Percentiles rank a stretch among this genome's conserved stretches.
Conservation (phyloP, 139 green algal species). For the Gonium pectorale region DNA sequence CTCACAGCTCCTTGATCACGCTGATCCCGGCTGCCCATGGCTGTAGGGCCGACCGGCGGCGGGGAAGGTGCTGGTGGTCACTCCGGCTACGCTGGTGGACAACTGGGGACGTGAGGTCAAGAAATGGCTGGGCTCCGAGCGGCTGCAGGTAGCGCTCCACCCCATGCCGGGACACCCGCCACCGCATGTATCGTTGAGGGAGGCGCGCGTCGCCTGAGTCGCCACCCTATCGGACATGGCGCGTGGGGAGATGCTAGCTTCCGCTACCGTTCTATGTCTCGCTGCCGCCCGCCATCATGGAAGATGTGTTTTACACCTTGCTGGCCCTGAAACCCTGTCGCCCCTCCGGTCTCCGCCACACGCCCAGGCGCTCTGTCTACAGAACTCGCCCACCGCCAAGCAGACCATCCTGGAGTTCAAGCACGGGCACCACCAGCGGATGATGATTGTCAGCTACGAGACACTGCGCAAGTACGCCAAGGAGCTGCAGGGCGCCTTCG, state of each 20-base stretch:
- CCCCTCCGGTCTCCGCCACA: no score
- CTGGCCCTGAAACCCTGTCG: no score
- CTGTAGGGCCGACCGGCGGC: slow-evolving; percentile 40
- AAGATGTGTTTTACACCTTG: no score
- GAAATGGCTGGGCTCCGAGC: slow-evolving; percentile 89
- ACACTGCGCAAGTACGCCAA: slow-evolving; percentile 69
- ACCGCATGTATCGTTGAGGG: no score
- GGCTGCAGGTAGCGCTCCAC: slow-evolving; percentile 54
- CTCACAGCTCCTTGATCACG: neutral
- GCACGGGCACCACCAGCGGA: slow-evolving; percentile 19
- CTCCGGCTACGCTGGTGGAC: slow-evolving; percentile 74
- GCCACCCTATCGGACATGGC: no score
- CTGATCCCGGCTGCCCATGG: neutral
- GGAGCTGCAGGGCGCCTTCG: slow-evolving; percentile 63
- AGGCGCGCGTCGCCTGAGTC: no score
- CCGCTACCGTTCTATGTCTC: no score
- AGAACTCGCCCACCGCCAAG: slow-evolving; percentile 31
- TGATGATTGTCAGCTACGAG: slow-evolving; percentile 56
- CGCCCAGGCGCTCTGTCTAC: slow-evolving; percentile 33
- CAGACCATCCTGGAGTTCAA: slow-evolving; percentile 47
- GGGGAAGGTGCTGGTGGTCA: slow-evolving; percentile 77
- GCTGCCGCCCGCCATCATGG: no score
- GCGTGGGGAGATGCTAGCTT: no score
- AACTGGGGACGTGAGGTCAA: slow-evolving; percentile 86
- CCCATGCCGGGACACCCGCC: neutral